Conservation (phyloP, 1,139 yeast genomes). For the Maudiozyma humilis region DNA sequence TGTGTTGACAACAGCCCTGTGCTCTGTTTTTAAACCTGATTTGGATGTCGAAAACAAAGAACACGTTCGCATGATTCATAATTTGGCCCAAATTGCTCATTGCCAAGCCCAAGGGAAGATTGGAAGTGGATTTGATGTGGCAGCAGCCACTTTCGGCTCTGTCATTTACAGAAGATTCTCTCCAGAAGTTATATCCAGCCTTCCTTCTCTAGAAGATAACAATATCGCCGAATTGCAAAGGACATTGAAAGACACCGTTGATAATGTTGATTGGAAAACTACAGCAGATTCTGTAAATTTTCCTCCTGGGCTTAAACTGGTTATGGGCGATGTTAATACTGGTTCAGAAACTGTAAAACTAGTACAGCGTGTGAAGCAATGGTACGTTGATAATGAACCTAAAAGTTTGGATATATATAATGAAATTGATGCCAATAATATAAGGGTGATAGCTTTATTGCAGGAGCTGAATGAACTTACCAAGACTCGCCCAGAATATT, state of each 20-base stretch:
- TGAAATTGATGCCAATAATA: conserved; percentile 51
- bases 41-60: conserved; percentile 27
- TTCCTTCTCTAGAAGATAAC: conserved; percentile 27
- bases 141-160: conserved; percentile 89
- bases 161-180: conserved; percentile 69
- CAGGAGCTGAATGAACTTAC: conserved; percentile 35
- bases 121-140: conserved; percentile 96
- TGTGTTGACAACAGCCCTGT: conserved; percentile 63
- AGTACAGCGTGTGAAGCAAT: conserved; percentile 63
- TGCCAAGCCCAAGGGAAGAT: conserved; percentile 90
- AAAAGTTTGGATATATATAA: conserved; percentile 47
- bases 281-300: conserved; percentile 45
- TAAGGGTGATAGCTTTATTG: conserved; percentile 45
- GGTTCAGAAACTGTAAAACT: conserved; percentile 93
- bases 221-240: conserved; percentile 20
- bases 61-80: conserved; percentile 47
- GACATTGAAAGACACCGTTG: conserved; percentile 36
- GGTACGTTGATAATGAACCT: conserved; percentile 53
- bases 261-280: conserved; percentile 51
- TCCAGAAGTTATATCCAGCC: conserved; percentile 42
- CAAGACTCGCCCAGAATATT: conserved; percentile 24
- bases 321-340: conserved; percentile 89
- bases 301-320: conserved; percentile 57
- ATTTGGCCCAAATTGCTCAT: conserved; percentile 80
- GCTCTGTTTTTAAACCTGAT: conserved; percentile 38